A percentile compares a stretch with the other conserved stretches of the same genome.
phyloP scores from a whole-genome alignment of 306 rosid genomes.

The Clitoria ternatea region DNA sequence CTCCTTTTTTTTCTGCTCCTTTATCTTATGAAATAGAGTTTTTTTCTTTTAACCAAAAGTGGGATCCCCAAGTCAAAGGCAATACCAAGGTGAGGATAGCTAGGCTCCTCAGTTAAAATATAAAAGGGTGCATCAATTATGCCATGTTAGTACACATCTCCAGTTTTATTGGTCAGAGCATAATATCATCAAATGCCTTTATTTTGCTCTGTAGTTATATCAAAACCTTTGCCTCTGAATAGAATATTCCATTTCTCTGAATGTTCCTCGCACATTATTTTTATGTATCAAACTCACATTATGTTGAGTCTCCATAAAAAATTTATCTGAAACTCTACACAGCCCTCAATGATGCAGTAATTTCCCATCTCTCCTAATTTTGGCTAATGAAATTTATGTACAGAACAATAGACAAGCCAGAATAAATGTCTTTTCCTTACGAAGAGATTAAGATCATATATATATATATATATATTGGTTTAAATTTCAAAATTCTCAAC shows the following conservation, averaged over 20 bases:
- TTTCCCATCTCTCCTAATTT: background rate
- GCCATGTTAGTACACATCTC: background rate
- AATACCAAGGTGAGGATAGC: background rate
- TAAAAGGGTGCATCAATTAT: background rate
- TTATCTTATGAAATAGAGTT: background rate
- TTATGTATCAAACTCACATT: constrained; percentile 4
- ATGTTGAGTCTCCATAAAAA: background rate
- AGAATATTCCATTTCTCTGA: background rate
- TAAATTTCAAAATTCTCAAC: background rate
- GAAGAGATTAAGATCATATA: background rate
- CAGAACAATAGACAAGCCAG: constrained; percentile 8
- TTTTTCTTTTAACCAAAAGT: background rate
- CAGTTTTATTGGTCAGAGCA: constrained; percentile 10
- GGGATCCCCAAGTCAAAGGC: background rate
- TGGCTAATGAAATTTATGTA: background rate
- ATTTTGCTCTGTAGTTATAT: background rate
- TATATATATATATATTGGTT: background rate
- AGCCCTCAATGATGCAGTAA: background rate
- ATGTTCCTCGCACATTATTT: background rate
- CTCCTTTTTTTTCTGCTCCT: background rate
- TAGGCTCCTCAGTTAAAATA: constrained; percentile 5
- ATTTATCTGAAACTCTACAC: background rate
- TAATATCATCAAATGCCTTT: constrained; percentile 5
- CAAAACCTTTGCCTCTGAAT: background rate
- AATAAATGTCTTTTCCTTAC: background rate